Evolutionary conservation across 31 red algal genomes (phyloP).

Genomic region (Asparagopsis taxiformis): DNA sequence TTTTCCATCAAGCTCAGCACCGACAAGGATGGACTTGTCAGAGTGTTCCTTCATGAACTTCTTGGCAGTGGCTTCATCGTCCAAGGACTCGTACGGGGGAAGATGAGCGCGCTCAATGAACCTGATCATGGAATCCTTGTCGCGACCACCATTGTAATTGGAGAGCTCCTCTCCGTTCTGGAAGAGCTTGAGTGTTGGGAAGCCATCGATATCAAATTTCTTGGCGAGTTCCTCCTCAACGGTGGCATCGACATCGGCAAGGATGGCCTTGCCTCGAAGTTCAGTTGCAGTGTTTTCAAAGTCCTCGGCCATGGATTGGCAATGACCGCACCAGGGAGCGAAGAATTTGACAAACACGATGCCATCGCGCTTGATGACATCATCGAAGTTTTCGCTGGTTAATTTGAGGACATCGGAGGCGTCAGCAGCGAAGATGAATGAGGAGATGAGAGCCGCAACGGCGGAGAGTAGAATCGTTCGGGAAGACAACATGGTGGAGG

Average conservation of each 20-base stretch:
- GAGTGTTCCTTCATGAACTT: constrained; percentile 44
- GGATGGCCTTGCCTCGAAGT: constrained; percentile 75
- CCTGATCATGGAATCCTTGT: constrained; percentile 74
- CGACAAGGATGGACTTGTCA: constrained; percentile 42
- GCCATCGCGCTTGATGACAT: constrained; percentile 51
- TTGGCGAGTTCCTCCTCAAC: constrained; percentile 82
- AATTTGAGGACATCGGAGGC: constrained; percentile 67
- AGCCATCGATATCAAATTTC: constrained; percentile 84
- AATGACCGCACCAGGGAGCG: constrained; percentile 99
- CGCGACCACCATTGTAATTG: constrained; percentile 90
- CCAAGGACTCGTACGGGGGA: constrained; percentile 43
- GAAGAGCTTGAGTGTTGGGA: constrained; percentile 97
- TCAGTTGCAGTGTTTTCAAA: constrained; percentile 71
- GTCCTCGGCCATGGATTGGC: constrained; percentile 82
- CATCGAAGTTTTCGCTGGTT: constrained; percentile 71
- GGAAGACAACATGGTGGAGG: too few species aligned
- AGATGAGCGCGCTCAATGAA: constrained; percentile 75
- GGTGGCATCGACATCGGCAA: constrained; percentile 96
- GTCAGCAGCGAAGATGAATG: too few species aligned
- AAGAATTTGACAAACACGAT: constrained; percentile 92
- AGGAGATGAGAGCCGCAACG: too few species aligned
- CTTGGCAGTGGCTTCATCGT: constrained; percentile 9
- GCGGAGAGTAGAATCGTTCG: too few species aligned
- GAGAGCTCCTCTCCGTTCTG: constrained; percentile 74
- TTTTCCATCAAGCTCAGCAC: constrained; percentile 8